These are phyloP conservation scores for Aspergillus sp. DNA, from an alignment of 2,329 filamentous ascomycete species.

Conservation along the genomic window DNA sequence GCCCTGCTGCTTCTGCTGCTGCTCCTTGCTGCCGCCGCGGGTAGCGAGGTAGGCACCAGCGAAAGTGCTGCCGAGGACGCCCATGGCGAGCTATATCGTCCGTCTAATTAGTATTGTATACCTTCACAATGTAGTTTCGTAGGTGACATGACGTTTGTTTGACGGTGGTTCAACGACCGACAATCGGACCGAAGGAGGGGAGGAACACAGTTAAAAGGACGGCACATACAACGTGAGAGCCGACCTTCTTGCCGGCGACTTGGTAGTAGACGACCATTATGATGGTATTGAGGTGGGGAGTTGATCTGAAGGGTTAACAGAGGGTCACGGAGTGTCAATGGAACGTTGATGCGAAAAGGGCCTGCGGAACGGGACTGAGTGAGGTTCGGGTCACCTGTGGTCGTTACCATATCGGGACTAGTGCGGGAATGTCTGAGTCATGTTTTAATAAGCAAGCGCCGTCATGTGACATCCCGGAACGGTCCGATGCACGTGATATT, in stretches of 20 bases:
- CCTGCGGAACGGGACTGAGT: conserved; percentile 7
- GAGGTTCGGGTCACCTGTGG: neutral
- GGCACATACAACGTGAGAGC: conserved; percentile 45
- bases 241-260: conserved; percentile 46
- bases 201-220: conserved; percentile 1
- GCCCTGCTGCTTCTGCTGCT: conserved; percentile 40
- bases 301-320: conserved; percentile 1
- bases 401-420: conserved; percentile 6
- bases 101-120: neutral
- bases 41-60: conserved; percentile 41
- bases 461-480: conserved; percentile 18
- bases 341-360: conserved; percentile 22
- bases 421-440: neutral
- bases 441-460: conserved; percentile 2
- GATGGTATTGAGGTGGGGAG: conserved; percentile 18
- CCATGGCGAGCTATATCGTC: conserved; percentile 52
- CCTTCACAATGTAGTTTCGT: conserved; percentile 8
- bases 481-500: conserved; percentile 13
- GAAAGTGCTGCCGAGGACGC: conserved; percentile 47
- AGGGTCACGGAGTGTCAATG: conserved; percentile 3
- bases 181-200: conserved; percentile 1
- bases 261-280: conserved; percentile 49
- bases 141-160: neutral
- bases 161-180: neutral
- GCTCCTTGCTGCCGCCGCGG: conserved; percentile 41